Base-by-base conservation (phyloP, 2,329 filamentous ascomycete species). In the Stagonosporopsis rhizophila region DNA sequence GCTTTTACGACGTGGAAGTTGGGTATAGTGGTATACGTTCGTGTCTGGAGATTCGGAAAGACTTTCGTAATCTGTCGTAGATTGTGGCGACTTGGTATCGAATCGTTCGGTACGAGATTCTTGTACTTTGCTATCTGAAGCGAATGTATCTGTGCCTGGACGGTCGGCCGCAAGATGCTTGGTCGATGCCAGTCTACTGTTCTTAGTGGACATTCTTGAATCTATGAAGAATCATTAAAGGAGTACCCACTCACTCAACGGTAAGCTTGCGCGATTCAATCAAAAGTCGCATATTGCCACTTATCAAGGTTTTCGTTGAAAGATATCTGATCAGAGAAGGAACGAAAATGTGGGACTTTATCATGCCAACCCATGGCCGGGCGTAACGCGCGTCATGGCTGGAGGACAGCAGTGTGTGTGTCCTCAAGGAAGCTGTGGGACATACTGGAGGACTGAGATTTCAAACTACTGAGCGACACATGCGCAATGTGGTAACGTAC, bases 171-270 rank as follows among this genome's bases (percentile, higher is more conserved):
- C 6, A 25, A 1, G 2, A 14, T 50, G 49, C n/a, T 52, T 53
- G 39, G 44, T 28, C 37, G 50, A 50, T 38, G 45, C 20, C 4
- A 58, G 17, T 54, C 56, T 58, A 11, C 12, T 2, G 2, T 20
- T 19, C 30, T 54, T 20, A 58, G 12, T 9, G 2, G 6, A 19
- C 8, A 17, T 15, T 17, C n/a, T 2, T 11, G 5, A 3, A 38
- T 23, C 14, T 6, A 6, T 5, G 3, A 11, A 27, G 3, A 11
- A 35, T 3, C 4, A 38, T 7, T 4, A 4, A 47, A 44, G 56
- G 56, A 30, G 35, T 23, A 55, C 56, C n/a, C 9, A 54, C 56
- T 54, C 56, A 58, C 56, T 58, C 56, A 42, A 58, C 34, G 12
- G 32, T 50, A 45, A 48, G 40, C 20, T 42, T 49, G 25, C 35